Evolutionary conservation across 140 eudicot species (phyloP).

Genomic region (Cichorium intybus): DNA sequence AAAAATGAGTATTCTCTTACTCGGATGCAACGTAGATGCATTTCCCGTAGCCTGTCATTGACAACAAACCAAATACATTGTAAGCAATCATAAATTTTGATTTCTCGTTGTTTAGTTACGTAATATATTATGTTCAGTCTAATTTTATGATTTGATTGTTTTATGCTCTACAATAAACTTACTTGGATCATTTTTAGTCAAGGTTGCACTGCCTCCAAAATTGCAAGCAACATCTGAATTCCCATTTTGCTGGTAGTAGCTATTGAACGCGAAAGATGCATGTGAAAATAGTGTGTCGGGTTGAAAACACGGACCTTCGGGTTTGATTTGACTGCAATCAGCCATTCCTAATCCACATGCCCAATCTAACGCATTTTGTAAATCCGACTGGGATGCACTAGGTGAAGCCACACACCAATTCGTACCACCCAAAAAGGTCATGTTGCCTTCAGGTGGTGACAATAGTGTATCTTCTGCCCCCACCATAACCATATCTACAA

Average conservation of each 20-base stretch:
- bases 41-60: slow-evolving; percentile 42
- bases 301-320: slow-evolving; percentile 67
- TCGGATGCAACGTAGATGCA: slow-evolving; percentile 38
- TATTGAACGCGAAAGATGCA: slow-evolving; percentile 89
- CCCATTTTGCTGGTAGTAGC: slow-evolving; percentile 86
- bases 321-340: slow-evolving; percentile 63
- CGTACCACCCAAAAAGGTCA: slow-evolving; percentile 70
- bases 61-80: neutral
- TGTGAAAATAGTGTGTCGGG: slow-evolving; percentile 69
- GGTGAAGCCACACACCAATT: slow-evolving; percentile 87
- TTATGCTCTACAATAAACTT: slow-evolving; percentile 10
- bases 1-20: slow-evolving; percentile 29
- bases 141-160: neutral
- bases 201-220: slow-evolving; percentile 79
- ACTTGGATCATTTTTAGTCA: slow-evolving; percentile 69
- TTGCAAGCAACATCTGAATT: slow-evolving; percentile 82
- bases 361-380: slow-evolving; percentile 84
- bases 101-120: neutral
- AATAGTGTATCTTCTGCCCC: slow-evolving; percentile 40
- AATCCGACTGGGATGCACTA: slow-evolving; percentile 48
- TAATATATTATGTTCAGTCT: neutral
- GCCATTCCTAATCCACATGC: slow-evolving; percentile 85
- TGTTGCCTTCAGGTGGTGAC: slow-evolving; percentile 92
- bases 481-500: slow-evolving; percentile 19
- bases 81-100: neutral